phyloP scores from a whole-genome alignment of 805 yeast species.

The Saturnispora quitensis region DNA sequence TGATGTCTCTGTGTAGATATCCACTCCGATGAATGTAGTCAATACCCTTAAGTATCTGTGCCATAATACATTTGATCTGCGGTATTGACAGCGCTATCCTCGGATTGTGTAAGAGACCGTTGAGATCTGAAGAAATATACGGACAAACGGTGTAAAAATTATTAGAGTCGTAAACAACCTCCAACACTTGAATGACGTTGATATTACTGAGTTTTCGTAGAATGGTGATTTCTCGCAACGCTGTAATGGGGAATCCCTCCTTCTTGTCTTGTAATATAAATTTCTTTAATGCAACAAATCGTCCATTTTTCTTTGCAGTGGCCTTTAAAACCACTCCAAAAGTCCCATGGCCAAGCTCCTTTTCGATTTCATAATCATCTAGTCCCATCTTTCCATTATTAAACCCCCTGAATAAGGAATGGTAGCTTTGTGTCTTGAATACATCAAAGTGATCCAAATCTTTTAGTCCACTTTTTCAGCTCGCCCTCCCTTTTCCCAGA shows the following conservation, averaged over 20 bases:
- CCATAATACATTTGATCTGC: constrained; percentile 76
- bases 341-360: constrained; percentile 69
- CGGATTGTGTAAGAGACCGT: constrained; percentile 82
- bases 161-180: constrained; percentile 54
- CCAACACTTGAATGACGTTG: constrained; percentile 69
- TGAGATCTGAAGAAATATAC: constrained; percentile 85
- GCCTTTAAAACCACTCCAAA: constrained; percentile 88
- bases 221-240: constrained; percentile 83
- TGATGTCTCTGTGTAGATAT: constrained; percentile 81
- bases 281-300: constrained; percentile 79
- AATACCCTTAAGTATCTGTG: constrained; percentile 71
- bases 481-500: not conserved
- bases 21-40: constrained; percentile 62
- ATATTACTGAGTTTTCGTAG: constrained; percentile 59
- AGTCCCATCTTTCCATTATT: not conserved
- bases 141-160: constrained; percentile 82
- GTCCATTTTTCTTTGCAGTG: constrained; percentile 38
- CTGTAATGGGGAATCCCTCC: constrained; percentile 88
- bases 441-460: not conserved
- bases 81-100: constrained; percentile 47
- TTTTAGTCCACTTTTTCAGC: not conserved
- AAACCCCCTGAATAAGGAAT: not conserved
- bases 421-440: not conserved
- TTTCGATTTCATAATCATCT: not conserved
- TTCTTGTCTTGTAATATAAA: constrained; percentile 68